These are phyloP conservation scores for Hortiboletus flavorubellus DNA, from an alignment of 768 basidiomycete species.

Conservation along the genomic window DNA sequence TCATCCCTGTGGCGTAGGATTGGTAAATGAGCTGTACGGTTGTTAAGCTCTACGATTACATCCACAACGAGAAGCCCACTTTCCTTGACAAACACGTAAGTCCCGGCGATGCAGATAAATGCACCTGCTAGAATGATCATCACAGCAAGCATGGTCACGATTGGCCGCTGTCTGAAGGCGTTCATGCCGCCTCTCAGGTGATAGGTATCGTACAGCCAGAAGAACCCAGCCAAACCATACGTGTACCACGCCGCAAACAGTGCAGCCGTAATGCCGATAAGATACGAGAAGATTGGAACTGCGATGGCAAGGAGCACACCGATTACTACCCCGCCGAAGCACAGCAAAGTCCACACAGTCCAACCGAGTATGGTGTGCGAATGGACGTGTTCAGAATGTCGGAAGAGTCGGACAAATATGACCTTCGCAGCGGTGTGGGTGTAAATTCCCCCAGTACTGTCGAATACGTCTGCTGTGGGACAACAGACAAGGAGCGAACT, in stretches of 20 bases:
- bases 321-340: conserved; percentile 32
- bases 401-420: conserved; percentile 47
- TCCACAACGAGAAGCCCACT: conserved; percentile 1
- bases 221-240: conserved; percentile 50
- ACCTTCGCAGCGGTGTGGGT: conserved; percentile 53
- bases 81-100: conserved; percentile 51
- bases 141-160: conserved; percentile 34
- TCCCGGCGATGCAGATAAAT: conserved; percentile 42
- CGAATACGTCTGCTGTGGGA: neutral
- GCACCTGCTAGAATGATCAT: conserved; percentile 40
- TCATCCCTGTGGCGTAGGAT: conserved; percentile 36
- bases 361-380: conserved; percentile 50
- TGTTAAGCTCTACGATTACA: neutral
- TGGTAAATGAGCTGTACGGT: conserved; percentile 41
- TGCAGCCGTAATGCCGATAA: conserved; percentile 51
- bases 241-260: conserved; percentile 61
- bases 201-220: conserved; percentile 51
- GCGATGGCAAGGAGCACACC: conserved; percentile 48
- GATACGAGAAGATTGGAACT: conserved; percentile 54
- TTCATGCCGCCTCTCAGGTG: conserved; percentile 37
- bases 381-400: conserved; percentile 46
- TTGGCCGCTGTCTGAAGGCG: conserved; percentile 32
- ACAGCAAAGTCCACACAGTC: conserved; percentile 44
- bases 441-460: conserved; percentile 44
- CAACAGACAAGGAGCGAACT: neutral